Percentiles rank a stretch among this genome's conserved stretches.
Evolutionary conservation across 1,139 yeast genomes (phyloP).

Genomic region (Pichia sp.): DNA sequence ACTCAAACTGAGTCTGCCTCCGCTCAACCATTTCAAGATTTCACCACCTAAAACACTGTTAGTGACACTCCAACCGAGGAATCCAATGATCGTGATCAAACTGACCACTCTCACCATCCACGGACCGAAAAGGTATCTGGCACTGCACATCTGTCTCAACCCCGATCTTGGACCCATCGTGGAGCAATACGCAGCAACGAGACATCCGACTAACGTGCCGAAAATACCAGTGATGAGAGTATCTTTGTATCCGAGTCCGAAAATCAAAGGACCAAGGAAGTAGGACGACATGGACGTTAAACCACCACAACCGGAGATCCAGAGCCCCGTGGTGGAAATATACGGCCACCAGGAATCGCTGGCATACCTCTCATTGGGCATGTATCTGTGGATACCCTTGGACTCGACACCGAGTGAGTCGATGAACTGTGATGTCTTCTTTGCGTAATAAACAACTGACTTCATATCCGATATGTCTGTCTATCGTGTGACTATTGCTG

Average conservation of each 20-base stretch:
- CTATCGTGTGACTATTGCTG: neutral
- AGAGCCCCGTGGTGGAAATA: conserved; percentile 64
- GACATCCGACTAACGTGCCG: conserved; percentile 66
- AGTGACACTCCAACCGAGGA: conserved; percentile 86
- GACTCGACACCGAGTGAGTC: conserved; percentile 55
- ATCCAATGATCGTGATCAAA: conserved; percentile 66
- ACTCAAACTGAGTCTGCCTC: conserved; percentile 62
- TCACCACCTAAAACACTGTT: conserved; percentile 87
- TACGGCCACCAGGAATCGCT: conserved; percentile 45
- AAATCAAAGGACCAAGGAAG: conserved; percentile 69
- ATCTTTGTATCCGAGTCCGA: conserved; percentile 63
- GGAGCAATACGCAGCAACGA: conserved; percentile 77
- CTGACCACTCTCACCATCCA: conserved; percentile 77
- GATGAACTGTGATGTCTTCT: conserved; percentile 23
- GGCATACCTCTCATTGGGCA: conserved; percentile 64
- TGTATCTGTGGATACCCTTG: conserved; percentile 77
- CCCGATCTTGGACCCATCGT: conserved; percentile 89
- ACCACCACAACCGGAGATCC: conserved; percentile 87
- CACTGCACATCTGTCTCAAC: conserved; percentile 81
- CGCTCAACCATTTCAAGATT: conserved; percentile 61
- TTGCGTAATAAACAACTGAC: conserved; percentile 1
- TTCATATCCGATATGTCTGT: too few species aligned
- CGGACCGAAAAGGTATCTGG: conserved; percentile 79
- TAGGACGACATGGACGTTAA: conserved; percentile 82
- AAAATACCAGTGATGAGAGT: conserved; percentile 58